phyloP scores from a whole-genome alignment of 164 flowering plant genomes.

The Berberis vulgaris region DNA sequence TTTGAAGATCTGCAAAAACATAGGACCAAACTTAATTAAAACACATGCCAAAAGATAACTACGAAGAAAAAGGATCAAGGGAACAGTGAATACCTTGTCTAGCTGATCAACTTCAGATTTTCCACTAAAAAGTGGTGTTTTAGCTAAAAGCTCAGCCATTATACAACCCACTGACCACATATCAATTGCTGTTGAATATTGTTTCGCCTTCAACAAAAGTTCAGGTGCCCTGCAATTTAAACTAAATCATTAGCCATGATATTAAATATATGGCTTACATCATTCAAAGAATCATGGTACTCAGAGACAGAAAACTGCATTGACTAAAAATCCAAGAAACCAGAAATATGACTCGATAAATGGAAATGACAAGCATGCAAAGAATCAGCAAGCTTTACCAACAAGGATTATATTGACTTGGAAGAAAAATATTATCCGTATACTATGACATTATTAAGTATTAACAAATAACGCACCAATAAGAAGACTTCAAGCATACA shows the following conservation, averaged over 20 bases:
- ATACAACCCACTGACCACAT: slow-evolving; percentile 91
- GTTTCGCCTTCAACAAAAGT: slow-evolving; percentile 50
- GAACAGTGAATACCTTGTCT: slow-evolving; percentile 34
- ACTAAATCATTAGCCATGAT: neutral
- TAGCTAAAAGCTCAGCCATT: slow-evolving; percentile 65
- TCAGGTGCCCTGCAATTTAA: slow-evolving; percentile 63
- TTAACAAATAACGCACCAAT: no score
- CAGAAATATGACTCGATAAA: neutral
- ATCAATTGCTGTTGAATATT: slow-evolving; percentile 75
- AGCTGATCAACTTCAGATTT: slow-evolving; percentile 60
- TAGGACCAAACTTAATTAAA: neutral
- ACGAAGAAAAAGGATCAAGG: neutral
- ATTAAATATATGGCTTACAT: neutral
- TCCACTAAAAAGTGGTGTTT: slow-evolving; percentile 54
- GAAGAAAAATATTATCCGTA: no score
- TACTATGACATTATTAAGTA: no score
- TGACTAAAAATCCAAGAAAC: neutral
- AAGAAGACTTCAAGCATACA: no score
- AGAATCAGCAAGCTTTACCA: no score
- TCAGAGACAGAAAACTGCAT: neutral
- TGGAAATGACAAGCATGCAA: no score
- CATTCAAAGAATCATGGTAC: neutral
- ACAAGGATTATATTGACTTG: no score
- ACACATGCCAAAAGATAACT: neutral
- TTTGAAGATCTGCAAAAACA: slow-evolving; percentile 52